phyloP scores from a whole-genome alignment of 202 grass and related monocot genomes.

The Zizania palustris region DNA sequence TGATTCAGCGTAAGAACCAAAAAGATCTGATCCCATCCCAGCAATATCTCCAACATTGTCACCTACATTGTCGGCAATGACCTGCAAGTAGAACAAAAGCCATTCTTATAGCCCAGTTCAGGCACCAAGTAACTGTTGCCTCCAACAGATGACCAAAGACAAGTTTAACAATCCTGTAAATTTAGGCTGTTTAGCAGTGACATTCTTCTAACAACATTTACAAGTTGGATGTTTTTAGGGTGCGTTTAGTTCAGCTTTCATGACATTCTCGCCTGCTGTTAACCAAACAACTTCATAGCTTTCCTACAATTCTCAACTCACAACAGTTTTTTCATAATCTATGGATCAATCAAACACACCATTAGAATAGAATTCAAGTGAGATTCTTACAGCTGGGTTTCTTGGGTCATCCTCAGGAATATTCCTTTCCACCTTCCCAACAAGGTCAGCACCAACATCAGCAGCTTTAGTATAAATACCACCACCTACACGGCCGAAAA shows the following conservation, averaged over 20 bases:
- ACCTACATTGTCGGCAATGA: constrained; percentile 87
- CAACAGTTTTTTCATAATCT: too few relatives aligned
- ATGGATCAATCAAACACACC: too few relatives aligned
- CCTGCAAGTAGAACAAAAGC: constrained; percentile 47
- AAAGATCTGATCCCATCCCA: constrained; percentile 89
- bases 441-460: constrained; percentile 84
- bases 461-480: constrained; percentile 86
- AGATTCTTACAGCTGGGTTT: constrained; percentile 78
- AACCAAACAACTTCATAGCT: too few relatives aligned
- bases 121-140: neutral
- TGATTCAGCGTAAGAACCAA: constrained; percentile 82
- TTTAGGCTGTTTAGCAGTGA: neutral
- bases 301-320: too few relatives aligned
- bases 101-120: constrained; percentile 2
- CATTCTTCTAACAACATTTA: constrained; percentile 18
- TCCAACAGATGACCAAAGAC: neutral
- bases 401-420: constrained; percentile 83
- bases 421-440: constrained; percentile 77
- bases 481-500: constrained; percentile 73
- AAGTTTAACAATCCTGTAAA: constrained; percentile 6
- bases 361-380: constrained; percentile 1
- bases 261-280: too few relatives aligned
- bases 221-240: constrained; percentile 1
- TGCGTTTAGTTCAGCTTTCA: too few relatives aligned
- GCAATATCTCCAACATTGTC: constrained; percentile 92